Evolutionary conservation across 768 basidiomycete species (phyloP), one percentile per base, ranked within the genome.

Genomic region (Mycena amicta): DNA sequence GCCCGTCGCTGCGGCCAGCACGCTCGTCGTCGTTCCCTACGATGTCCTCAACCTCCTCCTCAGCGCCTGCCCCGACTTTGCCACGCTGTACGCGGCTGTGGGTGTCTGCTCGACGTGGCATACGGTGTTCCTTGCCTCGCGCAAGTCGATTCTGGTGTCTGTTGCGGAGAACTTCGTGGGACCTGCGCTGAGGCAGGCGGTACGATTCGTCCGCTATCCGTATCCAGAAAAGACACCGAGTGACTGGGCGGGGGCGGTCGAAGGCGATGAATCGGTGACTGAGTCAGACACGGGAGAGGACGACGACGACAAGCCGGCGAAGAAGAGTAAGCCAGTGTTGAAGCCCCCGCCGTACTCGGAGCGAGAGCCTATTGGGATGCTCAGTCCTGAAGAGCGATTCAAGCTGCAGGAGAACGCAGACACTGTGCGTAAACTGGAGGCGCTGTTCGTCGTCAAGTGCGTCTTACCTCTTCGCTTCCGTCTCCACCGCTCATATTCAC

Each of bases 171-270:
- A 59, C 15, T n/a, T 59, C 0, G 54, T 57, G 13, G 62, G 62
- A 1, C 54, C 57, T 5, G 57, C 62, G n/a, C n/a, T n/a, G n/a
- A n/a, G n/a, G n/a, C n/a, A n/a, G n/a, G n/a, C n/a, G n/a, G n/a
- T n/a, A n/a, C n/a, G n/a, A n/a, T n/a, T n/a, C n/a, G n/a, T n/a
- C n/a, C n/a, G n/a, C n/a, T 63, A 59, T 51, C 61, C 61, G 39
- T 63, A 63, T 23, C 61, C 61, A 0, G 51, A 59, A 39, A 63
- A 63, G 61, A 49, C 31, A 25, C 40, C n/a, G 46, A 63, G 53
- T 50, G 20, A 49, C 16, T 59, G n/a, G n/a, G n/a, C n/a, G n/a
- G n/a, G 57, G 61, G 28, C 12, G 13, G 20, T 25, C 11, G 52
- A 53, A 15, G 57, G 33, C 3, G 15, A n/a, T 18, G 56, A 40